Base-by-base conservation (phyloP, 345 rosid species). In the Corymbia maculata region DNA sequence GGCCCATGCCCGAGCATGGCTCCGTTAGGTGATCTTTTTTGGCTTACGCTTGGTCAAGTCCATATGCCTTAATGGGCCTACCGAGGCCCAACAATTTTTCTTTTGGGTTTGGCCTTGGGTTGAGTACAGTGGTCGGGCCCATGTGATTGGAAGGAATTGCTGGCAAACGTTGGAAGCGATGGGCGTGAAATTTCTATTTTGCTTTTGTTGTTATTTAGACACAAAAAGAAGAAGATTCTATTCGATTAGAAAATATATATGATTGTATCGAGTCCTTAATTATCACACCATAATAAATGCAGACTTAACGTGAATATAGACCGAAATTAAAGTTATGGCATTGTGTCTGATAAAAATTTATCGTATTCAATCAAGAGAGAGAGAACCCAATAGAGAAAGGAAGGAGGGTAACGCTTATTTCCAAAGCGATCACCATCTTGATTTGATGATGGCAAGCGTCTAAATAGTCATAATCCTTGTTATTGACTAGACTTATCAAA, bases 401-500 rank as follows among this genome's bases (percentile, higher is more conserved):
- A 26, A 24, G 11, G 14, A 14, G 66, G 30, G 66, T 6, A 26
- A 59, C 5, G 3, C 13, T 11, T 59, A 59, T 59, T 14, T 59
- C 30, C 4, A 0, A 59, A 26, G 30, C 5, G 66, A 59, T 26
- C 30, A 26, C 3, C 66, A 59, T 59, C 66, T 59, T 24, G 66
- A 59, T 3, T 57, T 22, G 9, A 57, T 3, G 3, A 13, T 59
- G 30, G 66, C 6, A 11, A 59, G 66, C 4, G 7, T 8, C 30
- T 61, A 61, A 61, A 13, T 61, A 13, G 70, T 28, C 36, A 61
- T 3, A 8, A 61, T 28, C 17, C 16, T 3, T 0, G 2, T 7
- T 0, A 6, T 57, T 5, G 1, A 57, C 1, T 2, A 0, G 6
- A 10, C 3, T 0, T 53, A 1, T 19, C 4, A 53, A 53, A 53